A percentile compares a stretch with the other conserved stretches of the same genome.
These are phyloP conservation scores for grape (Vitis vinifera) DNA, from an alignment of 164 flowering plant genomes.

Conservation along the genomic window DNA sequence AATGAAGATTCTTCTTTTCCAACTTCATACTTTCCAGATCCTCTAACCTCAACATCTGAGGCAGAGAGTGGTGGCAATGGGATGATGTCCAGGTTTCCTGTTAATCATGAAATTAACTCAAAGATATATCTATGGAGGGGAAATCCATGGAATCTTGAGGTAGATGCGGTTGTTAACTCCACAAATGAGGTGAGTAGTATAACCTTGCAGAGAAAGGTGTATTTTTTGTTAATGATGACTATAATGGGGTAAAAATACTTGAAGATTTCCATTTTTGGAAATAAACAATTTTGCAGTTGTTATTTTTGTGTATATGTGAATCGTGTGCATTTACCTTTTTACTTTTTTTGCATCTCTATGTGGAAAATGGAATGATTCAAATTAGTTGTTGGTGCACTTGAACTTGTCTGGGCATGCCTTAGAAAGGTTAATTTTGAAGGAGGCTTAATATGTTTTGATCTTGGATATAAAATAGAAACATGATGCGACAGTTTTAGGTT, in stretches of 20 bases:
- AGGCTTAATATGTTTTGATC: neutral
- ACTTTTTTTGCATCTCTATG: neutral
- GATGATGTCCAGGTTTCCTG: slow-evolving; percentile 73
- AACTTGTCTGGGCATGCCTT: neutral
- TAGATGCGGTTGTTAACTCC: slow-evolving; percentile 98
- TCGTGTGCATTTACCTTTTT: neutral
- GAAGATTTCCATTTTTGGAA: neutral
- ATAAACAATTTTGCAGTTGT: neutral
- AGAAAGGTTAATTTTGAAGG: neutral
- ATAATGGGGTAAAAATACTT: neutral
- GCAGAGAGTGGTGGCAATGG: slow-evolving; percentile 58
- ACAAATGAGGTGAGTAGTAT: slow-evolving; percentile 80
- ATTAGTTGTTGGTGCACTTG: neutral
- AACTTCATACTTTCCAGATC: slow-evolving; percentile 63
- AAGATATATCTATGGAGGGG: slow-evolving; percentile 98
- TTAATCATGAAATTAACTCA: slow-evolving; percentile 83
- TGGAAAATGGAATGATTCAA: neutral
- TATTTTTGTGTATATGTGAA: neutral
- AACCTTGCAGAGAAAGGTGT: neutral
- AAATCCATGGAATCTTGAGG: slow-evolving; percentile 96
- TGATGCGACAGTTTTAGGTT: neutral
- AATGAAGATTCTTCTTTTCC: slow-evolving; percentile 58
- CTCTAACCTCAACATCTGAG: slow-evolving; percentile 54
- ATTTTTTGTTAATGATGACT: neutral
- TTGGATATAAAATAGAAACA: neutral